These are phyloP conservation scores for Suhomyces kilbournensis DNA, from an alignment of 805 yeast genomes.

Conservation along the genomic window DNA sequence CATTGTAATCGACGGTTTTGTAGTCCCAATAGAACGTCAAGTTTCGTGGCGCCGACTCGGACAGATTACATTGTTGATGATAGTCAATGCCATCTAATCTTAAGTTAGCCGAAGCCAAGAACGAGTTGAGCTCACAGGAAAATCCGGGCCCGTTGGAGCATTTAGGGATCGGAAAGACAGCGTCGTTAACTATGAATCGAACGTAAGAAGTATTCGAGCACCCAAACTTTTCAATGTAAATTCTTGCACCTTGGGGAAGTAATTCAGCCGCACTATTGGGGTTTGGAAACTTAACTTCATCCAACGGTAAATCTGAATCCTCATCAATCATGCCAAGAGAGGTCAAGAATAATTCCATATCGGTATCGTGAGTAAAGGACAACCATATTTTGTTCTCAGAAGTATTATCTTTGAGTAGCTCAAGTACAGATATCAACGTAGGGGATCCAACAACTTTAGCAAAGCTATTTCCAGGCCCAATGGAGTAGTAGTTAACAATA, in stretches of 20 bases:
- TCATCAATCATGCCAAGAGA: conserved; percentile 12
- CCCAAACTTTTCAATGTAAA: conserved; percentile 11
- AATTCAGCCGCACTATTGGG: conserved; percentile 11
- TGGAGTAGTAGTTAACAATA: conserved; percentile 10
- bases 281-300: conserved; percentile 8
- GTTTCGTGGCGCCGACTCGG: conserved; percentile 12
- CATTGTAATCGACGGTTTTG: conserved; percentile 18
- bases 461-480: conserved; percentile 13
- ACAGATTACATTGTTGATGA: conserved; percentile 28
- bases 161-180: conserved; percentile 11
- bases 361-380: conserved; percentile 16
- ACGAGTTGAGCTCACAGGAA: conserved; percentile 25
- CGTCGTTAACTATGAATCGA: conserved; percentile 12
- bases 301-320: conserved; percentile 7
- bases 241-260: conserved; percentile 14
- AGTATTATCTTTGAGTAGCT: conserved; percentile 9
- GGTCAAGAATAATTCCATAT: conserved; percentile 9
- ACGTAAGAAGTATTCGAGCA: conserved; percentile 10
- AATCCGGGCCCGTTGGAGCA: conserved; percentile 15
- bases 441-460: conserved; percentile 9
- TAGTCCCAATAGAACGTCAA: conserved; percentile 45
- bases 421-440: conserved; percentile 9
- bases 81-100: conserved; percentile 27
- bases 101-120: conserved; percentile 24
- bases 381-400: conserved; percentile 12